Evolutionary conservation across 306 rosid species (phyloP).

Genomic region (Rosa rugosa): DNA sequence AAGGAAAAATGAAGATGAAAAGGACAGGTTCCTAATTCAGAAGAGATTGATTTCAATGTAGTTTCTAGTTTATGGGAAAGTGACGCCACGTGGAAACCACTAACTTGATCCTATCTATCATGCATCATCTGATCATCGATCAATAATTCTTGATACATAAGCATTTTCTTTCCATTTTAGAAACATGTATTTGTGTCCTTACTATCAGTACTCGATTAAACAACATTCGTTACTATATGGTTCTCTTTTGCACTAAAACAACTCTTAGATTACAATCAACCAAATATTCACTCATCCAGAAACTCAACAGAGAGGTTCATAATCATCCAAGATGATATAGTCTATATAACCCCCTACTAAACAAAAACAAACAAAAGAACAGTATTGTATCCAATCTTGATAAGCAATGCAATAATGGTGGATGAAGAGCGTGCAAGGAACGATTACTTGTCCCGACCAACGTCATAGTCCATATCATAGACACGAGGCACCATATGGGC

Average conservation of each 20-base stretch:
- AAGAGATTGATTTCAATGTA: neutral
- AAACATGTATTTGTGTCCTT: neutral
- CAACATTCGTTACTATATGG: neutral
- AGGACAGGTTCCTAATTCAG: neutral
- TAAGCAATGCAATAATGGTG: neutral
- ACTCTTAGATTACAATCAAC: too few relatives aligned
- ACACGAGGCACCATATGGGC: neutral
- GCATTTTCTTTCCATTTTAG: neutral
- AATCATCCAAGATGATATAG: too few relatives aligned
- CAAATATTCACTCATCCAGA: too few relatives aligned
- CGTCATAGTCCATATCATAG: neutral
- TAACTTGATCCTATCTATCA: neutral
- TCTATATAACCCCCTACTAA: too few relatives aligned
- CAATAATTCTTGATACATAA: neutral
- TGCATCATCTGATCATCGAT: neutral
- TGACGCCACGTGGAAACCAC: neutral
- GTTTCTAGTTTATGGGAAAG: neutral
- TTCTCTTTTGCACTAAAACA: too few relatives aligned
- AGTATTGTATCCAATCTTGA: too few relatives aligned
- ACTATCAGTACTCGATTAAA: neutral
- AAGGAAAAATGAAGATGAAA: neutral
- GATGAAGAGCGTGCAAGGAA: neutral
- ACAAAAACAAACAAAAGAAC: too few relatives aligned
- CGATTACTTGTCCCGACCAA: slow-evolving; percentile 9
- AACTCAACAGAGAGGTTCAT: too few relatives aligned